phyloP scores from a whole-genome alignment of 2,329 filamentous ascomycete genomes.

The Bipolaris sorokiniana region DNA sequence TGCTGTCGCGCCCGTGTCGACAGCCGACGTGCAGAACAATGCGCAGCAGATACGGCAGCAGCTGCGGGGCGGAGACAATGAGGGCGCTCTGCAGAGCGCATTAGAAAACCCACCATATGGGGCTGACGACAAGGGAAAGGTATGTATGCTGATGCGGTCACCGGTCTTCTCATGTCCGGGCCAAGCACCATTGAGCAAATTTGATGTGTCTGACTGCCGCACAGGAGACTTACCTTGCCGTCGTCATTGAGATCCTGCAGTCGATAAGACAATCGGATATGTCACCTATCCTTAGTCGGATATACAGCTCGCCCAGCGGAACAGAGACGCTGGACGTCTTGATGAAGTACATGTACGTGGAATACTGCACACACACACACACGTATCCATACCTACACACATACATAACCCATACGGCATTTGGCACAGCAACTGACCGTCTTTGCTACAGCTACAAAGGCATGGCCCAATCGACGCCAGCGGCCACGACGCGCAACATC shows the following conservation, averaged over 20 bases:
- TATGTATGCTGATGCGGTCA: constrained; percentile 28
- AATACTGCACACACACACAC: not conserved
- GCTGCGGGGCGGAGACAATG: constrained; percentile 81
- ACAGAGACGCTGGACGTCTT: constrained; percentile 86
- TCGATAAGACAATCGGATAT: constrained; percentile 97
- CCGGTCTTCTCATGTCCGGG: constrained; percentile 30
- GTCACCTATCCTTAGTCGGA: constrained; percentile 81
- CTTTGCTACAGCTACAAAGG: constrained; percentile 76
- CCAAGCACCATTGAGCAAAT: constrained; percentile 19
- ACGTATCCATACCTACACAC: constrained; percentile 13
- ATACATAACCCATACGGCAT: not conserved
- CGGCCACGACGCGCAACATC: constrained; percentile 49
- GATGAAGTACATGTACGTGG: constrained; percentile 93
- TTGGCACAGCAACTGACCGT: constrained; percentile 22
- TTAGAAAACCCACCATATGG: constrained; percentile 83
- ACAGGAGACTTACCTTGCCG: constrained; percentile 84
- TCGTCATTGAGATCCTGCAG: constrained; percentile 90
- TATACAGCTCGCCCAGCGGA: constrained; percentile 79
- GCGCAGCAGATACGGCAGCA: constrained; percentile 85
- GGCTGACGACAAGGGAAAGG: constrained; percentile 60
- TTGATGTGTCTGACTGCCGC: constrained; percentile 36
- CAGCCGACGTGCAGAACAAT: constrained; percentile 78
- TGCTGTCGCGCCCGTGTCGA: constrained; percentile 73
- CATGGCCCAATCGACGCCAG: constrained; percentile 63
- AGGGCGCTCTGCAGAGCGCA: constrained; percentile 83